Evolutionary conservation across 1,139 yeast genomes (phyloP), one percentile per base, ranked within the genome.

Genomic region (Nadsonia starkeyi-henricii): DNA sequence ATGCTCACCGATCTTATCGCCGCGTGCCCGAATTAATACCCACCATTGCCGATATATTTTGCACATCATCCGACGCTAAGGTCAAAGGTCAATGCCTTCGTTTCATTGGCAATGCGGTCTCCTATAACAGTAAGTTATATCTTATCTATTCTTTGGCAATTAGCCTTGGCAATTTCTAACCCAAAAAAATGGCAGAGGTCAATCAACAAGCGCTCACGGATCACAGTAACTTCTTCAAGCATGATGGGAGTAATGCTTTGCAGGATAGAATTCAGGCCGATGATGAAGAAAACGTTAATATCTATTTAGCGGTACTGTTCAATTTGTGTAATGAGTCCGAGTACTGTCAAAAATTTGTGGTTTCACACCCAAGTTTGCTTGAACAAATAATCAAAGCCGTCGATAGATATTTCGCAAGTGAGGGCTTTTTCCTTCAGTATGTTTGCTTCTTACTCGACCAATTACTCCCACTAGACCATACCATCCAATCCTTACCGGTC

Each of bases 71-170:
- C 12, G 30, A 26, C 7, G 7, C 30, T 7, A 12, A 7, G 12
- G 12, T 26, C 30, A 26, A 12, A 26, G 30, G 30, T 12, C 30
- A 26, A 26, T 43, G 37, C 20, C 44, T 56, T 19, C 47, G 55
- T 19, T 52, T 56, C 3, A 45, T 56, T 18, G 59, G 56, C 15
- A 56, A 56, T 43, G 46, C 54, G 13, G 53, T 54, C 18, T 54
- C 55, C 23, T 55, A 56, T 28, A 44, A 49, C 43, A 53, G 56
- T 53, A 41, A 13, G 53, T 51, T 20, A 13, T 15, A 15, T 12
- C 7, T 26, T 26, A 7, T 26, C 30, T 7, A 8, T 18, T 41
- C 18, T 33, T 30, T 2, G 2, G 2, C 18, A n/a, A 3, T 15
- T n/a, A 15, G 41, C 21, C 44, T 43, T 13, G 42, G 12, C 15